Evolutionary conservation across 306 rosid species (phyloP).

Genomic region (Malus domestica): DNA sequence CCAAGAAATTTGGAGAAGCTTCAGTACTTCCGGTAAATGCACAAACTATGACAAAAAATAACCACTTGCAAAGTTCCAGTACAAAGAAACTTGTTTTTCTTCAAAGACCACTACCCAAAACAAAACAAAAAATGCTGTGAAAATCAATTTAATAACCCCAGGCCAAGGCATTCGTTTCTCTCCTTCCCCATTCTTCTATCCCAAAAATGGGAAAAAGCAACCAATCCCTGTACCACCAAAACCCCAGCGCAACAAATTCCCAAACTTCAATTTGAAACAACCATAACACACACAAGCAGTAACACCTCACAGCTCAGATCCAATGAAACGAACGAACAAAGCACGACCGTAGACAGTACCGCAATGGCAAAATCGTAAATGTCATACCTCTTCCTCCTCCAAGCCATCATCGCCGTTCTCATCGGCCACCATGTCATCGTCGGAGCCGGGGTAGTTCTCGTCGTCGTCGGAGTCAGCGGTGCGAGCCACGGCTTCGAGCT

Average conservation of each 20-base stretch:
- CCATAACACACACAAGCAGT: background rate
- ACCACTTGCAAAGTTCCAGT: background rate
- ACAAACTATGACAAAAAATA: background rate
- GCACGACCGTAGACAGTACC: background rate
- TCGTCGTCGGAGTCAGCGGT: constrained; percentile 66
- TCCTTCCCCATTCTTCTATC: background rate
- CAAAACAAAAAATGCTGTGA: background rate
- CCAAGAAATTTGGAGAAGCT: background rate
- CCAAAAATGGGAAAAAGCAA: background rate
- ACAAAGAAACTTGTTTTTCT: background rate
- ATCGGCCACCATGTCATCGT: constrained; percentile 23
- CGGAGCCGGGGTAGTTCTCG: constrained; percentile 23
- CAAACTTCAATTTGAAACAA: background rate
- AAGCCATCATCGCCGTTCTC: constrained; percentile 34
- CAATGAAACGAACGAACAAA: constrained; percentile 1
- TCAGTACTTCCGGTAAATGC: background rate
- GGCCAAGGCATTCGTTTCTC: background rate
- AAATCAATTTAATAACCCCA: background rate
- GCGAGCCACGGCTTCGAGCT: constrained; percentile 86
- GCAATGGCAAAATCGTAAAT: background rate
- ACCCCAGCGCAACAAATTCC: constrained; percentile 16
- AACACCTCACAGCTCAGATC: constrained; percentile 10
- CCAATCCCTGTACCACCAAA: constrained; percentile 4
- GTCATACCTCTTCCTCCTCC: constrained; percentile 46
- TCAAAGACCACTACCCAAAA: background rate